Evolutionary conservation across 1,284 basidiomycete genomes (phyloP).

Genomic region (Cutaneotrichosporon sp.): DNA sequence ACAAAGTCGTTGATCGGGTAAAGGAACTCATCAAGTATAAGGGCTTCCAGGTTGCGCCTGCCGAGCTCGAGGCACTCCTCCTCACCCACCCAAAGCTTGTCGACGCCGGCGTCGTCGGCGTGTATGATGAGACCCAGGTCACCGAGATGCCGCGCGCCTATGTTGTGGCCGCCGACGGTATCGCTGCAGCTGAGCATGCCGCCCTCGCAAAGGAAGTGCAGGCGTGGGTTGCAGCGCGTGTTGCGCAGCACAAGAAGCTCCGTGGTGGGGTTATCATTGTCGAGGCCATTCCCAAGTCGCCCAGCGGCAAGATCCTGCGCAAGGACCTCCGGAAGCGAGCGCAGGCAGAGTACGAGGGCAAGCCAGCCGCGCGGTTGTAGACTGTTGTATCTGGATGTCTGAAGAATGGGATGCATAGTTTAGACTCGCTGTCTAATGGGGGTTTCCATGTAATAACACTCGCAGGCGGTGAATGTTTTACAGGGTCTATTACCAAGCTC

Average conservation of each 20-base stretch:
- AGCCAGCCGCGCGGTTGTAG: conserved; percentile 11
- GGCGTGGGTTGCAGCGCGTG: conserved; percentile 63
- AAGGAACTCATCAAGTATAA: conserved; percentile 82
- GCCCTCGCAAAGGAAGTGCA: conserved; percentile 59
- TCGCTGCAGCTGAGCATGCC: conserved; percentile 37
- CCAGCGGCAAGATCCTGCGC: conserved; percentile 46
- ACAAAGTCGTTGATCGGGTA: conserved; percentile 55
- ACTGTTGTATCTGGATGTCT: background rate
- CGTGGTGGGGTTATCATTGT: conserved; percentile 55
- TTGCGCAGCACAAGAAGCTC: conserved; percentile 55
- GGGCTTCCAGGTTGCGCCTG: conserved; percentile 67
- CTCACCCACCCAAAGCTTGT: conserved; percentile 68
- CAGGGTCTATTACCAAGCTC: too few species aligned
- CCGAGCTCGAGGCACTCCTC: conserved; percentile 73
- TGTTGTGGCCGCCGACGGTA: conserved; percentile 62
- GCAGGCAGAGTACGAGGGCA: conserved; percentile 31
- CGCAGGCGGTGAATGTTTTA: too few species aligned
- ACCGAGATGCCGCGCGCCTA: conserved; percentile 68
- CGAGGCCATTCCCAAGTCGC: conserved; percentile 55
- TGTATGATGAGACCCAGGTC: conserved; percentile 62
- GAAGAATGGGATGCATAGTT: conserved; percentile 1
- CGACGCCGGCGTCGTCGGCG: conserved; percentile 69
- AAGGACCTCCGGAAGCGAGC: conserved; percentile 42
- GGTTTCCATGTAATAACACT: background rate
- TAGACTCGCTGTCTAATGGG: too few species aligned